Conservation (phyloP, 257 asterid genomes). For the Jaltomata sinuosa region DNA sequence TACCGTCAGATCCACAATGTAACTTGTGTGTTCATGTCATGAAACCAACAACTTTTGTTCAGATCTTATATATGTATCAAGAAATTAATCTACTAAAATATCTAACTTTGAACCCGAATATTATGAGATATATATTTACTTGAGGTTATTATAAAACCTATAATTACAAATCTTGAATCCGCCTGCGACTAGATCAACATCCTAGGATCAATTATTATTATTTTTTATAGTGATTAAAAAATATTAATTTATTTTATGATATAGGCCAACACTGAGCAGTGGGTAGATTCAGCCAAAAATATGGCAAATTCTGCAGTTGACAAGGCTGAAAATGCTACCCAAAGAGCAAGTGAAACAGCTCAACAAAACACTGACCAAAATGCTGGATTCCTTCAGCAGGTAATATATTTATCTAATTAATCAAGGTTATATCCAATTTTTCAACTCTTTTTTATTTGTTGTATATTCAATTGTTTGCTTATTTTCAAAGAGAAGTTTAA, state of each 20-base stretch:
- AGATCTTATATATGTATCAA: neutral
- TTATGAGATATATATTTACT: neutral
- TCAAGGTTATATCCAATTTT: neutral
- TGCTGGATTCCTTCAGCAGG: constrained; percentile 48
- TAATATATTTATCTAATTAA: neutral
- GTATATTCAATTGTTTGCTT: neutral
- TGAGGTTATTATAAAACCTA: neutral
- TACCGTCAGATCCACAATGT: neutral
- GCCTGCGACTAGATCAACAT: neutral
- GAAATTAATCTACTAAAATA: neutral
- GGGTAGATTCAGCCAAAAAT: constrained; percentile 35
- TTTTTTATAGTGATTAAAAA: no score
- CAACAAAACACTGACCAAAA: constrained; percentile 31
- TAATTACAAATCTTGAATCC: no score
- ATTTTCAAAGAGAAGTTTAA: neutral
- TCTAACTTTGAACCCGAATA: neutral
- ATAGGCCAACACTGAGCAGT: constrained; percentile 46
- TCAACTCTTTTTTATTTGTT: neutral
- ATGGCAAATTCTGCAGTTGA: constrained; percentile 38
- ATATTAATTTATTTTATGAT: neutral
- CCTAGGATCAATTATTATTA: neutral
- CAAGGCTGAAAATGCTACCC: constrained; percentile 30
- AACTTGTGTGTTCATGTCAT: neutral
- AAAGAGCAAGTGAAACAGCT: constrained; percentile 29
- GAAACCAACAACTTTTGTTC: neutral